Base-by-base conservation (phyloP, 805 yeast species). In the Metschnikowia proteae region DNA sequence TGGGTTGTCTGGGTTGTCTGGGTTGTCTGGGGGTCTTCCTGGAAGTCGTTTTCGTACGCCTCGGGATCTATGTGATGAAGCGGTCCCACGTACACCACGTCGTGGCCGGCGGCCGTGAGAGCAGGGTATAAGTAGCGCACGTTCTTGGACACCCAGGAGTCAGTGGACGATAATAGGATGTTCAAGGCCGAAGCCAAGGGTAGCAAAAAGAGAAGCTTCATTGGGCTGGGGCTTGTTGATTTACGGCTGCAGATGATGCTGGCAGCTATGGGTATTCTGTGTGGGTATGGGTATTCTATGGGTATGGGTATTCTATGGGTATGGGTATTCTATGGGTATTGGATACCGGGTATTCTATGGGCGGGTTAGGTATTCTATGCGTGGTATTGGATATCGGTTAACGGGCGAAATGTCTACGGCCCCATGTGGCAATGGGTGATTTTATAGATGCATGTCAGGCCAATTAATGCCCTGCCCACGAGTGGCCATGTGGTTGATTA, bases 61-160 rank as follows among this genome's bases (percentile, higher is more conserved):
- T 46, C 48, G n/a, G 38, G 22, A 11, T 46, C 45, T 10, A 35
- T n/a, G 11, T 11, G 34, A 49, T 66, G 58, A 35, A 66, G 60
- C 0, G 73, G 68, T 5, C 65, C 74, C 29, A 68, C 61, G 33
- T 67, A 57, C 13, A 57, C 50, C 30, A 69, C 74, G 4, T 55
- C 58, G 48, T 70, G 75, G 37, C 65, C 64, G 9, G 57, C 59
- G 2, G 60, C 63, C 42, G 57, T 53, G 35, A 71, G 57, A 17
- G 62, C 60, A 13, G 62, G 52, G 48, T 66, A 61, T 32, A 70
- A 51, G 31, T 53, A 55, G 10, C 74, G 54, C 13, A 61, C 52
- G 51, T 69, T 67, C 46, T 65, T 69, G 11, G 68, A 59, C 8
- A 67, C 74, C 75, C 75, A 70, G 5, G 67, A 61, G 50, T 70